Evolutionary conservation across 2,329 filamentous ascomycete species (phyloP).

Genomic region (Trichophyton simii): DNA sequence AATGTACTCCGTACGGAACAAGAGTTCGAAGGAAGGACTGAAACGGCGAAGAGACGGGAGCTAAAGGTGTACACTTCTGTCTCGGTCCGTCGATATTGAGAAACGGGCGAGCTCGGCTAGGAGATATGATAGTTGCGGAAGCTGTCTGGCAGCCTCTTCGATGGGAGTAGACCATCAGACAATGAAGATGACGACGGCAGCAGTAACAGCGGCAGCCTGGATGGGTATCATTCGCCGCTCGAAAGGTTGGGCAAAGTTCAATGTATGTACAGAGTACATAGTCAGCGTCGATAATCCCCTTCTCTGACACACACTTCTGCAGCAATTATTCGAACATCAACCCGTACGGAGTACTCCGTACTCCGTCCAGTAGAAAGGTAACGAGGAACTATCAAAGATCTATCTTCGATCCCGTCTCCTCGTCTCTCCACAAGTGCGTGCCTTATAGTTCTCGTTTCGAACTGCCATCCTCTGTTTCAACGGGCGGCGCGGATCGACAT

Average conservation of each 20-base stretch:
- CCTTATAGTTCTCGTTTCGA: conserved; percentile 1
- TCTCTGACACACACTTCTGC: background rate
- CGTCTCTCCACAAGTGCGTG: background rate
- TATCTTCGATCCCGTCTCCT: background rate
- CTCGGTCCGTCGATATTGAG: background rate
- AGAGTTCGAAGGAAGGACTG: background rate
- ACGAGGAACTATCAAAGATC: background rate
- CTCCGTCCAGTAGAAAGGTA: background rate
- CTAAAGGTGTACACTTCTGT: background rate
- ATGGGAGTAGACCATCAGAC: no score
- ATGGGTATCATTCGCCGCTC: background rate
- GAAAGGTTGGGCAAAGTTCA: background rate
- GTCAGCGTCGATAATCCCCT: background rate
- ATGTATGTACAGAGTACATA: no score
- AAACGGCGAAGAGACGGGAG: background rate
- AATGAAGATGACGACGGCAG: background rate
- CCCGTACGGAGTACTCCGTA: no score
- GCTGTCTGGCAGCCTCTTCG: background rate
- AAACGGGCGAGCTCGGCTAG: background rate
- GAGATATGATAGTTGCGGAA: no score
- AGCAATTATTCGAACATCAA: background rate
- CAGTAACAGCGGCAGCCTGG: background rate
- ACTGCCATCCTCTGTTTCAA: background rate
- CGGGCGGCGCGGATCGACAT: background rate
- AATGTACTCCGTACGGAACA: background rate